Evolutionary conservation across 805 yeast genomes (phyloP).

Genomic region (Metschnikowia noctiluminum): DNA sequence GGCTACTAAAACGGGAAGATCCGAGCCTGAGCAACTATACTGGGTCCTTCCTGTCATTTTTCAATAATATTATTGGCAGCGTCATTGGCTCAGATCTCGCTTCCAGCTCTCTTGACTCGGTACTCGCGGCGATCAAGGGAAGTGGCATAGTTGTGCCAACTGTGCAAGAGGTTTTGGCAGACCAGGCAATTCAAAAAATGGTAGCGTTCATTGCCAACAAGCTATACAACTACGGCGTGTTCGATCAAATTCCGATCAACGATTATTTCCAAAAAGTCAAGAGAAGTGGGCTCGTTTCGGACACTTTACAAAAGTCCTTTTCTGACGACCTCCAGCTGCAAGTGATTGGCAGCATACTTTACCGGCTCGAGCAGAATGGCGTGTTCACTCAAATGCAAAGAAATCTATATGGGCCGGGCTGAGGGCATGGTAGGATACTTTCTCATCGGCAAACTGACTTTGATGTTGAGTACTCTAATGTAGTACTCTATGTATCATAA

Average conservation of each 20-base stretch:
- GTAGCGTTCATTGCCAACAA: conserved; percentile 23
- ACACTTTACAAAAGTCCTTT: conserved; percentile 24
- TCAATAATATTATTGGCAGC: conserved; percentile 28
- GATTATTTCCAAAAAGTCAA: conserved; percentile 22
- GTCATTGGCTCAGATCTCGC: conserved; percentile 23
- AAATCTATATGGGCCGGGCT: conserved; percentile 3
- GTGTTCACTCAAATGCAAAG: conserved; percentile 23
- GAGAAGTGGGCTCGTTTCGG: conserved; percentile 20
- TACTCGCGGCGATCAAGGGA: conserved; percentile 30
- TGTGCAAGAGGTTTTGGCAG: conserved; percentile 24
- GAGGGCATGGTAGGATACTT: neutral
- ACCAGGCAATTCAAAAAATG: conserved; percentile 18
- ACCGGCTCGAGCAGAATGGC: conserved; percentile 30
- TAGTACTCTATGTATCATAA: neutral
- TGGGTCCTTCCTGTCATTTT: conserved; percentile 33
- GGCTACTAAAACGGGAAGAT: conserved; percentile 4
- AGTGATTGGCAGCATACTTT: conserved; percentile 28
- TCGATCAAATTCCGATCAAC: conserved; percentile 29
- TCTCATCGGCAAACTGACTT: too few species aligned
- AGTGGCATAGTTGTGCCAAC: conserved; percentile 30
- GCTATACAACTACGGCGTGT: conserved; percentile 32
- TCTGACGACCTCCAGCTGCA: conserved; percentile 31
- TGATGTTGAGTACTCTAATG: neutral
- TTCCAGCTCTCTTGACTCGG: conserved; percentile 19
- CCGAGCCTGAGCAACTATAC: conserved; percentile 13